These are phyloP conservation scores for Fusarium coffeatum DNA, from an alignment of 2,329 filamentous ascomycete genomes.

Conservation along the genomic window DNA sequence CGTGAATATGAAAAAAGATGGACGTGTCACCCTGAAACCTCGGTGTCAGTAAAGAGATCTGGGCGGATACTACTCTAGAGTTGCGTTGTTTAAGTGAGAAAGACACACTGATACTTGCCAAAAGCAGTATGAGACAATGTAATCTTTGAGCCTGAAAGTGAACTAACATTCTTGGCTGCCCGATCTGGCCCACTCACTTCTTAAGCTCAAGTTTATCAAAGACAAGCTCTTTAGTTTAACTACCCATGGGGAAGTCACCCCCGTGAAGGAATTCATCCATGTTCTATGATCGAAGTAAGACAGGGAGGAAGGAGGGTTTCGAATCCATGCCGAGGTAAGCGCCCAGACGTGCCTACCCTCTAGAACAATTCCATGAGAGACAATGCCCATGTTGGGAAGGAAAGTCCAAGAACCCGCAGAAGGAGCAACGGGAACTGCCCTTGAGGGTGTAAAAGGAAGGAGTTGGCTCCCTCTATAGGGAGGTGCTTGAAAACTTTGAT, in stretches of 20 bases:
- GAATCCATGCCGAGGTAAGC: neutral
- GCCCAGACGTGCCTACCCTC: neutral
- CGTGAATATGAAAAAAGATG: neutral
- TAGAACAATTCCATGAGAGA: neutral
- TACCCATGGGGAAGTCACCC: neutral
- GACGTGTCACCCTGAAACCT: slow-evolving; percentile 11
- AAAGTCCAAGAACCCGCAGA: neutral
- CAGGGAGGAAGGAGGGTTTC: neutral
- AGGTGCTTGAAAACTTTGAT: slow-evolving; percentile 19
- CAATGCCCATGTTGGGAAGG: neutral
- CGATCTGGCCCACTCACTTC: neutral
- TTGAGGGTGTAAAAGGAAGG: neutral
- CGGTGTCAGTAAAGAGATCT: slow-evolving; percentile 2
- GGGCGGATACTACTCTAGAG: neutral
- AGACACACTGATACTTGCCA: neutral
- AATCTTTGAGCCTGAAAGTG: neutral
- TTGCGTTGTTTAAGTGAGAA: neutral
- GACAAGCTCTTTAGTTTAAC: neutral
- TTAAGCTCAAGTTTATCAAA: neutral
- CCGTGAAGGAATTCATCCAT: neutral
- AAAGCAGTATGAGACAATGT: neutral
- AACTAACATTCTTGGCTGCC: neutral
- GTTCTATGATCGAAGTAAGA: neutral
- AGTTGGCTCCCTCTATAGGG: slow-evolving; percentile 22
- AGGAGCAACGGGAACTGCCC: neutral